Base-by-base conservation (phyloP, 768 basidiomycete species). In the Hericium coralloides region DNA sequence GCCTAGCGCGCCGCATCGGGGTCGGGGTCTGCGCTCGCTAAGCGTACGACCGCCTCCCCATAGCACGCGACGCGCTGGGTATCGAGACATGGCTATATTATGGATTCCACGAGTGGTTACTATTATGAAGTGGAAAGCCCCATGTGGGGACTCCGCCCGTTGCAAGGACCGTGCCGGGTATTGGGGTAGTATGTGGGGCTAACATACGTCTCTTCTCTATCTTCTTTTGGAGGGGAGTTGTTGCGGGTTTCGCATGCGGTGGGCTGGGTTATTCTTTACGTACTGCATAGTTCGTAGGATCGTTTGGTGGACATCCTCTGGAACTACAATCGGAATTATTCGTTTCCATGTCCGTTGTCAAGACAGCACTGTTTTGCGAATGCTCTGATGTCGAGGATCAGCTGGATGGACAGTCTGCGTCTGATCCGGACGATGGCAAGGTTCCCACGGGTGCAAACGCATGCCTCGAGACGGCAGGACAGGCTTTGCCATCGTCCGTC, bases 101-200 rank as follows among this genome's bases (percentile, higher is more conserved):
- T 79, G 72, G n/a, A 61, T 45, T 61, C 70, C 67, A 51, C 67
- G 73, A 77, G 77, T 69, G 67, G 67, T 70, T 55, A 52, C 58
- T n/a, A n/a, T 55, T 52, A 38, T 52, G 38, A 41, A 51, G 57
- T 59, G 57, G 57, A 58, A 65, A 66, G 84, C 84, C 78, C 79
- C 82, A 31, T 83, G 80, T 84, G 83, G 84, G 87, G 87, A 89
- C 87, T 86, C 82, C 78, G 78, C 77, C 84, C 79, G 74, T 72
- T 80, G 87, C 84, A 71, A 88, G 87, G 84, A 64, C 64, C 67
- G 82, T 89, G 87, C 84, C 74, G 81, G 84, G 76, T 71, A 65
- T 66, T 72, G 78, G 85, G 72, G 87, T 89, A 89, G 87, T 89
- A 89, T 89, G 74, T 83, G 86, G 76, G 83, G 87, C 85, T 69